Conservation (phyloP, 805 yeast species). For the Myxozyma monticola region DNA sequence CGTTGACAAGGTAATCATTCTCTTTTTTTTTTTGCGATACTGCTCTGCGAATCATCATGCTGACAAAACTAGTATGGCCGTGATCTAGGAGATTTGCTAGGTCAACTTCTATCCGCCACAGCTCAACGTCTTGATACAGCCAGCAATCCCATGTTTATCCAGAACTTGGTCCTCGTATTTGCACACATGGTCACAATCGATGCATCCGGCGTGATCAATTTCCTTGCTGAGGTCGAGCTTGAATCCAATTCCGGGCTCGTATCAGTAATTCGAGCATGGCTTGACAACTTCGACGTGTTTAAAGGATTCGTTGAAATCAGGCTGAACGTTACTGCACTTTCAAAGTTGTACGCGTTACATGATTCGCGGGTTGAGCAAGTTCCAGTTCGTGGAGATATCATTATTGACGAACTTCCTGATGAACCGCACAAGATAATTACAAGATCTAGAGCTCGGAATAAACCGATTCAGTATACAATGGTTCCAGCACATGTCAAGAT, state of each 20-base stretch:
- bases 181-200: constrained; percentile 67
- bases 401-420: constrained; percentile 58
- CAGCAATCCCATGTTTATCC: constrained; percentile 69
- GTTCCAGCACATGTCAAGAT: constrained; percentile 73
- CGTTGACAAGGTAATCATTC: constrained; percentile 45
- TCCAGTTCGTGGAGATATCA: constrained; percentile 72
- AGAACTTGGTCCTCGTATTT: constrained; percentile 72
- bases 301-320: constrained; percentile 75
- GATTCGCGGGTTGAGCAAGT: constrained; percentile 54
- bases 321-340: constrained; percentile 66
- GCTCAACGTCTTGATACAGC: constrained; percentile 66
- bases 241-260: constrained; percentile 47
- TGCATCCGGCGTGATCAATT: constrained; percentile 61
- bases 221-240: constrained; percentile 46
- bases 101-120: constrained; percentile 70
- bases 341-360: constrained; percentile 59
- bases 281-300: constrained; percentile 74
- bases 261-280: constrained; percentile 74
- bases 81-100: constrained; percentile 43
- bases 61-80: constrained; percentile 34
- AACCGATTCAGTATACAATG: constrained; percentile 61
- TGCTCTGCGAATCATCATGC: not conserved
- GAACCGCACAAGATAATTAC: constrained; percentile 61
- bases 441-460: constrained; percentile 70
- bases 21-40: not conserved